Evolutionary conservation across 192 early-diverging fungal species (phyloP).

Genomic region (Neocallimastix lanati): DNA sequence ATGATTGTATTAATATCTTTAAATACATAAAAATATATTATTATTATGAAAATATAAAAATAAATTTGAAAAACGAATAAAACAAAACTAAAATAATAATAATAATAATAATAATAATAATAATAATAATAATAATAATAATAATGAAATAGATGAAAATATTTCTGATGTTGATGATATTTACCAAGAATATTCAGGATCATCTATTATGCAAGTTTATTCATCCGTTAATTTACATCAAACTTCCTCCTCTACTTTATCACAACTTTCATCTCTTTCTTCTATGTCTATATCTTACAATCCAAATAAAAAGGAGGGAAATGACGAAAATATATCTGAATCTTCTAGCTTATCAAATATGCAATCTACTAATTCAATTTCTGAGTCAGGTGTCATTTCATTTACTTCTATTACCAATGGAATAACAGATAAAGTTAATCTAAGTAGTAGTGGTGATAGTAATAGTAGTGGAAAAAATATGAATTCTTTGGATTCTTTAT

Average conservation of each 20-base stretch:
- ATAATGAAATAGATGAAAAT: not conserved
- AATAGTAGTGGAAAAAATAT: not conserved
- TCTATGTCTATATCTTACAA: not conserved
- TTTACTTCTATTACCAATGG: not conserved
- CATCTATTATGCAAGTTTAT: not conserved
- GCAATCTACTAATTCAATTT: not conserved
- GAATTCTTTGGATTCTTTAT: not conserved
- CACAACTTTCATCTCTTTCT: not conserved
- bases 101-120: no score
- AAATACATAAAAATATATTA: no score
- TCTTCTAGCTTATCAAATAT: not conserved
- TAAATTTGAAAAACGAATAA: no score
- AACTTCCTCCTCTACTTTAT: not conserved
- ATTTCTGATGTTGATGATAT: not conserved
- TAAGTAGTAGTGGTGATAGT: not conserved
- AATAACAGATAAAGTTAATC: not conserved
- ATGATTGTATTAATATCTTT: no score
- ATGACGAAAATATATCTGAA: not conserved
- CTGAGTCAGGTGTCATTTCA: not conserved
- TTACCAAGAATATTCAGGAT: not conserved
- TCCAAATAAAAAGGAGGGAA: not conserved
- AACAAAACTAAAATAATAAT: no score
- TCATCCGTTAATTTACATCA: not conserved
- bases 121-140: not conserved
- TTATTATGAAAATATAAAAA: no score